These are phyloP conservation scores for Schwanniomyces polymorphus DNA, from an alignment of 805 yeast species.

Conservation along the genomic window DNA sequence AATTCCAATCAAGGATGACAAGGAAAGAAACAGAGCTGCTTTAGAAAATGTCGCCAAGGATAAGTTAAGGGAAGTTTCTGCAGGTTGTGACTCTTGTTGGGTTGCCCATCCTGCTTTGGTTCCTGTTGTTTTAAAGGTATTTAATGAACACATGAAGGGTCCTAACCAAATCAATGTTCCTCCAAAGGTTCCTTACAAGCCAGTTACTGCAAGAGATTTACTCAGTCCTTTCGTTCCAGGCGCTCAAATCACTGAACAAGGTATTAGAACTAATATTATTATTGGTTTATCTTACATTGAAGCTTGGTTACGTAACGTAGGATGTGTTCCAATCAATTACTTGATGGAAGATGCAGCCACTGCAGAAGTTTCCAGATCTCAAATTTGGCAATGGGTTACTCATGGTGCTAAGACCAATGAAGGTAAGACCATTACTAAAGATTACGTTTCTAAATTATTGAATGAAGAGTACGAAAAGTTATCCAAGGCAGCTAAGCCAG, in stretches of 20 bases:
- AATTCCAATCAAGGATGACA: conserved; percentile 75
- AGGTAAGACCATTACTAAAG: conserved; percentile 58
- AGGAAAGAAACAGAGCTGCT: conserved; percentile 61
- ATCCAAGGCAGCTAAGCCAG: conserved; percentile 47
- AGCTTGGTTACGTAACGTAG: conserved; percentile 82
- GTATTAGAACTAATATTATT: conserved; percentile 69
- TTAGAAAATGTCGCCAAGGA: conserved; percentile 73
- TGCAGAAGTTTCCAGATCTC: conserved; percentile 83
- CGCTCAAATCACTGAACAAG: conserved; percentile 66
- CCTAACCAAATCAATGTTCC: conserved; percentile 72
- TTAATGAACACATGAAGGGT: conserved; percentile 76
- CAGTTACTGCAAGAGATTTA: conserved; percentile 59
- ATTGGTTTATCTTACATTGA: conserved; percentile 82
- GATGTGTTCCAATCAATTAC: conserved; percentile 83
- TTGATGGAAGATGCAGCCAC: conserved; percentile 92
- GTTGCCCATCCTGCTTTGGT: conserved; percentile 86
- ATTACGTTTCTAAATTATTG: conserved; percentile 55
- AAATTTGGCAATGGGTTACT: conserved; percentile 80
- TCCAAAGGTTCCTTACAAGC: conserved; percentile 47
- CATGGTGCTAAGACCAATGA: conserved; percentile 65
- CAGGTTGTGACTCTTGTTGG: conserved; percentile 90
- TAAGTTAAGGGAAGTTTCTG: conserved; percentile 71
- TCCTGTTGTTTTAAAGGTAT: conserved; percentile 68
- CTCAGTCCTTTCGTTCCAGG: conserved; percentile 62
- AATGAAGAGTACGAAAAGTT: conserved; percentile 61